Base-by-base conservation (phyloP, 2,329 filamentous ascomycete species). In the Arthrobotrys conoides region DNA sequence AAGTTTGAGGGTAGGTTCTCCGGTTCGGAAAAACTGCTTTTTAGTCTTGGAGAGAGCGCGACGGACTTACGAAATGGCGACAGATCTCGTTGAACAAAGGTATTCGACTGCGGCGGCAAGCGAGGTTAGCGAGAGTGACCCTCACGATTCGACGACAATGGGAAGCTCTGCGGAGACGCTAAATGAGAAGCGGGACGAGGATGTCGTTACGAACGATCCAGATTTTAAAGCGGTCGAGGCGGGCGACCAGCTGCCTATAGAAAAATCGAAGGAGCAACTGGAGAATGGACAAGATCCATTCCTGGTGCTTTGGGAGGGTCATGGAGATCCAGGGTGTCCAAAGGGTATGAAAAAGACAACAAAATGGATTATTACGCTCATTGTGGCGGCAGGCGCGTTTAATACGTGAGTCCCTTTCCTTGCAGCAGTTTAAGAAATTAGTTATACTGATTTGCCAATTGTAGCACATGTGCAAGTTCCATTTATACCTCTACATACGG, bases 401-500 rank as follows among this genome's bases (percentile, higher is more conserved):
- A 95, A 93, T 84, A 94, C 97, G 91, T 94, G 88, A 87, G 92
- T 90, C n/a, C 38, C 20, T 22, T 46, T 20, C 16, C 5, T 22
- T 2, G 46, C 22, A 9, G 12, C 18, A 24, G 14, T 24, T 4
- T 4, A 41, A 30, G 9, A 22, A 12, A 9, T 12, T 6, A 3
- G 6, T 18, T 9, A 49, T 49, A 16, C 20, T 48, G 16, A 67
- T 33, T 48, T 38, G 14, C 55, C 24, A 57, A 51, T 18, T 65
- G 49, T 48, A 94, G 92, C 68, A 97, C 94, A 8, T 93, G 91
- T 83, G 90, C 92, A 0, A 94, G 92, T 59, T 96, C 93, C n/a
- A 90, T 97, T 82, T 97, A 97, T 84, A 95, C 93, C 0, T 89
- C 90, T 12, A 96, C 92, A 0, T 97, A 97, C 84, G 83, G 82